Evolutionary conservation across 108 stramenopile genomes (phyloP), one percentile per base, ranked within the genome.

Genomic region (Fragilaria crotonensis): DNA sequence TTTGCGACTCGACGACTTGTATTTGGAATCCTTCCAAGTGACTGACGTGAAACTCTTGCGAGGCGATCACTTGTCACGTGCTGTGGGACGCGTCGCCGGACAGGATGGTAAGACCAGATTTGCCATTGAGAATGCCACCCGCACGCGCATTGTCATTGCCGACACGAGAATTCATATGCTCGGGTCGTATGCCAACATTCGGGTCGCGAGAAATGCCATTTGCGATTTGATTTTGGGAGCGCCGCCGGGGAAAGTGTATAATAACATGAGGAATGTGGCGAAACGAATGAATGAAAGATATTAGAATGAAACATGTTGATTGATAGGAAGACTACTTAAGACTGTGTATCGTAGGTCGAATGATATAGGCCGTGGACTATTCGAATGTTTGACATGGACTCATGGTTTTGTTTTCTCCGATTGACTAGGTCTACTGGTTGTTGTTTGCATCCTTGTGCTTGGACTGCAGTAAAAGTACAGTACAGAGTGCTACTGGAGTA

Each of bases 181-280:
- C 60, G 99, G 99, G 28, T 80, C 83, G 23, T 96, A 89, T 63
- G 76, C 85, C 33, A 99, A 99, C 75, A 89, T 99, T 58, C 81
- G 96, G 50, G 77, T 99, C 29, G 99, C 99, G 26, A 79, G 99
- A 51, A 97, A 98, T 72, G 97, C 99, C 9, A 94, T 99, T 68
- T 99, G 99, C 64, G 84, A 93, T 70, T 81, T 99, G 54, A 97
- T 99, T 70, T 57, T 99, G 41, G 99, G 99, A 45, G 97, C 99
- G 21, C 97, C 97, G 14, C 99, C 99, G n/a, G 99, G 99, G 29
- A 99, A 98, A 72, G 97, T 99, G 17, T 99, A 99, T 71, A 99
- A 99, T 71, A 97, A 95, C 54, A 98, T 99, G 97, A 81, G 97
- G 29, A 96, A 94, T 67, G 97, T 98, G 11, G 94, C 96, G 4